Evolutionary conservation across 2,329 filamentous ascomycete genomes (phyloP).

Genomic region (Chaetomium sp.): DNA sequence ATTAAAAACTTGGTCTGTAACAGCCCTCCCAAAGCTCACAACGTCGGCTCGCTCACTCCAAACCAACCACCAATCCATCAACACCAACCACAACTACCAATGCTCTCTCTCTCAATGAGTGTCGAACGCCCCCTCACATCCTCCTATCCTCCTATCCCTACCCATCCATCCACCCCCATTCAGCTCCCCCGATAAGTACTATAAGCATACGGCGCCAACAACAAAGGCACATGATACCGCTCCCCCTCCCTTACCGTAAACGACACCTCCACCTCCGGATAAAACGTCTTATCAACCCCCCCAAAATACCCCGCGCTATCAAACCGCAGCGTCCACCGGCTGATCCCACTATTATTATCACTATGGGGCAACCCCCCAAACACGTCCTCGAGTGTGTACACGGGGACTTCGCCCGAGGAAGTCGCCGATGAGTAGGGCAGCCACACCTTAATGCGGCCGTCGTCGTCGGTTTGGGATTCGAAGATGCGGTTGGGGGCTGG

Average conservation of each 20-base stretch:
- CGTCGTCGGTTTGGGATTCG: constrained; percentile 63
- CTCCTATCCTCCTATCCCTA: not conserved
- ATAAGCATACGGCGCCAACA: constrained; percentile 74
- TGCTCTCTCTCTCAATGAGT: no score
- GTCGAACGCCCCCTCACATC: not conserved
- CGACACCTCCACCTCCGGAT: constrained; percentile 51
- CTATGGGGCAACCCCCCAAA: constrained; percentile 33
- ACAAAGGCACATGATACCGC: constrained; percentile 72
- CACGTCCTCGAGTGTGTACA: constrained; percentile 53
- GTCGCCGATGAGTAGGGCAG: constrained; percentile 47
- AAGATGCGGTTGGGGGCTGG: constrained; percentile 42
- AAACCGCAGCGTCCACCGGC: constrained; percentile 65
- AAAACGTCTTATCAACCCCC: constrained; percentile 51
- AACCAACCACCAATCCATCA: not conserved
- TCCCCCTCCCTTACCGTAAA: constrained; percentile 51
- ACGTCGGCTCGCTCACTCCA: not conserved
- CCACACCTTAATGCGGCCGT: constrained; percentile 70
- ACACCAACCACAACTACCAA: no score
- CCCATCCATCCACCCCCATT: constrained; percentile 14
- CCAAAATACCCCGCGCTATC: constrained; percentile 68
- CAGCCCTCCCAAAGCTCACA: not conserved
- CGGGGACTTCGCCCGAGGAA: constrained; percentile 49
- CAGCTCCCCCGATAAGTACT: constrained; percentile 75
- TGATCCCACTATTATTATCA: constrained; percentile 26
- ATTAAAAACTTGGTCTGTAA: no score